A percentile compares a stretch with the other conserved stretches of the same genome.
Evolutionary conservation across 257 asterid species (phyloP).

Genomic region (Fraxinus pennsylvanica): DNA sequence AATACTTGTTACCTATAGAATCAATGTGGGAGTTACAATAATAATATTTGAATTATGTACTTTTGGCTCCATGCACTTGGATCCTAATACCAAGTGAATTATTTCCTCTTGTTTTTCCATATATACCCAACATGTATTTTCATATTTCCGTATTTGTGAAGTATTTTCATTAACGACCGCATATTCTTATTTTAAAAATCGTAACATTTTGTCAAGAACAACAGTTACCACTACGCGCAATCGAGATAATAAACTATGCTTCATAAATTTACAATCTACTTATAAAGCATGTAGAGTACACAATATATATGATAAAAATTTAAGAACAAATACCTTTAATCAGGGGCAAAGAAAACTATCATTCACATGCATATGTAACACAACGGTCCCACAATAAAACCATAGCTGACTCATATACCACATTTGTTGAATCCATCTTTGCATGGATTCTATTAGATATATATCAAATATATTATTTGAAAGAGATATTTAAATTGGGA

Average conservation of each 20-base stretch:
- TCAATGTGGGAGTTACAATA: background rate
- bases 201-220: no score
- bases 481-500: no score
- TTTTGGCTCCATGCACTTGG: conserved; percentile 55
- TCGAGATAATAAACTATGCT: no score
- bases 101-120: conserved; percentile 32
- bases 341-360: background rate
- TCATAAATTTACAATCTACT: background rate
- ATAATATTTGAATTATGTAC: conserved; percentile 34
- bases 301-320: no score
- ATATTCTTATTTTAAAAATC: no score
- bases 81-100: conserved; percentile 39
- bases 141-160: no score
- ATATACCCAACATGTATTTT: background rate
- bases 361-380: background rate
- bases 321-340: background rate
- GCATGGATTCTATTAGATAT: no score
- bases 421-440: no score
- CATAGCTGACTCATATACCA: background rate
- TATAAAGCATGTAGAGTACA: background rate
- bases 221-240: no score
- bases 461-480: no score
- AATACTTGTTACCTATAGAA: no score
- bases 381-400: background rate
- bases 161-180: no score